Evolutionary conservation across 257 asterid species (phyloP).

Genomic region (Nicotiana tabacum): DNA sequence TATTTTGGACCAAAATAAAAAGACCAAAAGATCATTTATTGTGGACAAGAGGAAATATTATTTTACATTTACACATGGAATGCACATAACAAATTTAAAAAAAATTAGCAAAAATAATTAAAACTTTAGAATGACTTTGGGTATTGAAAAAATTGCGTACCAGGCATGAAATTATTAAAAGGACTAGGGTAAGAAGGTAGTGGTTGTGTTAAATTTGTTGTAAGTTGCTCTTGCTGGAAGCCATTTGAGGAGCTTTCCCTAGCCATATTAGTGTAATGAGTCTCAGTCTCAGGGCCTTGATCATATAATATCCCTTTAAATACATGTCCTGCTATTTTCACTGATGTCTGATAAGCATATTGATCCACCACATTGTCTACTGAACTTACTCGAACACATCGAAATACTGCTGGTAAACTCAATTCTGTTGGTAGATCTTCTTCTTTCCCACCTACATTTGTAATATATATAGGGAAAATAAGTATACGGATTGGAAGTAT

Average conservation of each 20-base stretch:
- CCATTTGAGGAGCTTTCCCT: constrained; percentile 39
- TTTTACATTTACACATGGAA: neutral
- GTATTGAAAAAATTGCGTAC: constrained; percentile 33
- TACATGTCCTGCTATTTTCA: constrained; percentile 52
- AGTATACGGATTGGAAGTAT: neutral
- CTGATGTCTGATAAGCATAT: constrained; percentile 62
- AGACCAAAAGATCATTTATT: no score
- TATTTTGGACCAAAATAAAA: no score
- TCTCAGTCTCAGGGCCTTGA: constrained; percentile 38
- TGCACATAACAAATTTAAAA: neutral
- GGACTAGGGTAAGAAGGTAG: constrained; percentile 14
- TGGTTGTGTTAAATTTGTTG: constrained; percentile 7
- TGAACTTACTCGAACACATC: constrained; percentile 65
- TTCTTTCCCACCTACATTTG: constrained; percentile 20
- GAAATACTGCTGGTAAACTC: constrained; percentile 47
- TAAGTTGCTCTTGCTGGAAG: neutral
- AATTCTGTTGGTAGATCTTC: constrained; percentile 54
- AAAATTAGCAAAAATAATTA: neutral
- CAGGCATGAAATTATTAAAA: constrained; percentile 14
- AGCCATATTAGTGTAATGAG: constrained; percentile 14
- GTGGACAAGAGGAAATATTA: neutral
- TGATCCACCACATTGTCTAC: constrained; percentile 51
- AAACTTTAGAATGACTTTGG: constrained; percentile 24
- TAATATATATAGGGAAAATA: neutral
- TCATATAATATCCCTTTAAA: constrained; percentile 66